These are phyloP conservation scores for Melocanna baccifera DNA, from an alignment of 176 grass and related monocot genomes.

Conservation along the genomic window DNA sequence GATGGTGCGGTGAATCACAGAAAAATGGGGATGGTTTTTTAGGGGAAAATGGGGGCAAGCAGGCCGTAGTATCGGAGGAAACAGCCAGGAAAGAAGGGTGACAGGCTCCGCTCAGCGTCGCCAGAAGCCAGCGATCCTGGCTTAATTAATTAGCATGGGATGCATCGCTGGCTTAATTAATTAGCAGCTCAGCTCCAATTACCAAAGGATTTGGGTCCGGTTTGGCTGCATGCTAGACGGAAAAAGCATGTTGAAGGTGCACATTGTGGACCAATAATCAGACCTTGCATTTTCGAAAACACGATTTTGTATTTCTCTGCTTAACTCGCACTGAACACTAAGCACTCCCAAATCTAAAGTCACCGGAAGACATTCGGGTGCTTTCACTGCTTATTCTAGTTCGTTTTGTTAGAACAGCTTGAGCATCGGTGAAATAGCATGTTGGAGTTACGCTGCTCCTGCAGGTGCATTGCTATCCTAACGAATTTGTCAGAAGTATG, in stretches of 20 bases:
- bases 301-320: not conserved
- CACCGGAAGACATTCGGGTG: too few relatives aligned
- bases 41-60: not conserved
- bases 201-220: not conserved
- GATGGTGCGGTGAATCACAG: not conserved
- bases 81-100: not conserved
- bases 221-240: not conserved
- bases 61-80: not conserved
- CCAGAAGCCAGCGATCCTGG: too few relatives aligned
- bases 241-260: not conserved
- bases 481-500: not conserved
- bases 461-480: not conserved
- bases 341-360: too few relatives aligned
- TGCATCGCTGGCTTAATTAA: not conserved
- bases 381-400: not conserved
- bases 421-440: not conserved
- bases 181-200: not conserved
- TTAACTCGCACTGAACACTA: not conserved
- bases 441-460: not conserved
- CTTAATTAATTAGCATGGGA: too few relatives aligned
- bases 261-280: not conserved
- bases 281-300: not conserved
- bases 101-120: too few relatives aligned
- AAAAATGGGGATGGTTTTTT: not conserved
- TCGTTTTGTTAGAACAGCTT: not conserved